These are phyloP conservation scores for Mycena olivaceomarginata DNA, from an alignment of 768 basidiomycete genomes.

Conservation along the genomic window DNA sequence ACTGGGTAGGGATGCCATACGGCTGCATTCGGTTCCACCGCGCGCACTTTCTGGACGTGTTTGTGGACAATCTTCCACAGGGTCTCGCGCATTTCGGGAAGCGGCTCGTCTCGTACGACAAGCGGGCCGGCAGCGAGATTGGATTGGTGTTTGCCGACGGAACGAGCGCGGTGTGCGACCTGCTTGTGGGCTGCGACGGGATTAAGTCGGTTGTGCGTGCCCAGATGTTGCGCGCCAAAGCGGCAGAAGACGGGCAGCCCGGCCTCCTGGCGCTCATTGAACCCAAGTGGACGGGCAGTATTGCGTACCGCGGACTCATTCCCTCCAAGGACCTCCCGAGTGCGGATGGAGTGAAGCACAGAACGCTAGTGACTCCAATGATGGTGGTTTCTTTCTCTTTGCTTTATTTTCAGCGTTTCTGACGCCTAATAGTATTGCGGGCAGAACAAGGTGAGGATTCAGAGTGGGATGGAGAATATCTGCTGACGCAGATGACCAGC, in stretches of 20 bases:
- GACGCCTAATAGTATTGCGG: constrained; percentile 64
- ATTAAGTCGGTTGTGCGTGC: constrained; percentile 59
- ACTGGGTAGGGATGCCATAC: constrained; percentile 63
- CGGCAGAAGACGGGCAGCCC: constrained; percentile 48
- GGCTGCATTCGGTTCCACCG: constrained; percentile 69
- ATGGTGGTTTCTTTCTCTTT: constrained; percentile 58
- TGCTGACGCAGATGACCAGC: constrained; percentile 51
- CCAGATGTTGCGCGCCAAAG: constrained; percentile 53
- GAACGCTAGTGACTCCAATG: constrained; percentile 60
- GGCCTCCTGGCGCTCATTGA: constrained; percentile 58
- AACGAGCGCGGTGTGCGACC: constrained; percentile 58
- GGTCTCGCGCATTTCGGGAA: constrained; percentile 61
- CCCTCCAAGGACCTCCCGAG: constrained; percentile 58
- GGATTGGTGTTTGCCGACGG: constrained; percentile 54
- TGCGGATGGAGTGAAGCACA: constrained; percentile 52
- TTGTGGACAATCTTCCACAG: constrained; percentile 57
- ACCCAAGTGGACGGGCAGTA: constrained; percentile 67
- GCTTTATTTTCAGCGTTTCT: constrained; percentile 21
- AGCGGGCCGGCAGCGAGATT: constrained; percentile 42
- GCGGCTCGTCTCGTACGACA: constrained; percentile 54
- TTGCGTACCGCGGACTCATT: constrained; percentile 68
- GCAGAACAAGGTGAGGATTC: constrained; percentile 60
- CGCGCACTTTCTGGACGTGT: constrained; percentile 67
- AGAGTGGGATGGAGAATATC: background rate
- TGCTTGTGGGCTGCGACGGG: constrained; percentile 69